A percentile compares a stretch with the other conserved stretches of the same genome.
Conservation (phyloP, 2,329 filamentous ascomycete genomes). For the Trichoderma asperellum region DNA sequence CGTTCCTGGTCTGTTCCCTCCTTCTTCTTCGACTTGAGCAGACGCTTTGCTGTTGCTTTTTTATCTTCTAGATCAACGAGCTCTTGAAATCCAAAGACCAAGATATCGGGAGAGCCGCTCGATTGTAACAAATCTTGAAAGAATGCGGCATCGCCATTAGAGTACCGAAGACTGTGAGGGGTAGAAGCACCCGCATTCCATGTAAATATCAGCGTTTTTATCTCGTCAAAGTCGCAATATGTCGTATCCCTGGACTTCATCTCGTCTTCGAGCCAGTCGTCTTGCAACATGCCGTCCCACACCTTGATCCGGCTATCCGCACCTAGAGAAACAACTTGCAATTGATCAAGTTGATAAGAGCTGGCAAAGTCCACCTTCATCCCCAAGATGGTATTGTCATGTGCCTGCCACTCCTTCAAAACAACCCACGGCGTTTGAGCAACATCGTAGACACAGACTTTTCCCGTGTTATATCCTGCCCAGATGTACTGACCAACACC, state of each 20-base stretch:
- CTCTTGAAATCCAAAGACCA: conserved; percentile 97
- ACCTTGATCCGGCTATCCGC: conserved; percentile 81
- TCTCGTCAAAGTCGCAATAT: conserved; percentile 83
- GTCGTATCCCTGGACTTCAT: conserved; percentile 84
- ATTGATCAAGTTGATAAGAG: conserved; percentile 80
- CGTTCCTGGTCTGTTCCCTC: conserved; percentile 79
- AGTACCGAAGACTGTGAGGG: conserved; percentile 77
- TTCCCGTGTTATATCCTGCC: conserved; percentile 94
- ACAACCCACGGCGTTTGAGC: conserved; percentile 81
- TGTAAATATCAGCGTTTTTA: conserved; percentile 80
- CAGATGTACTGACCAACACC: conserved; percentile 83
- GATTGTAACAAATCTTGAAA: conserved; percentile 77
- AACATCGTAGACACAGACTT: conserved; percentile 90
- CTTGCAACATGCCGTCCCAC: conserved; percentile 92
- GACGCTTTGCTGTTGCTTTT: conserved; percentile 92
- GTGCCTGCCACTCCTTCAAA: conserved; percentile 93
- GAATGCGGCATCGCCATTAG: conserved; percentile 72
- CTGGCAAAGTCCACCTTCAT: conserved; percentile 79
- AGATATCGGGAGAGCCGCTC: conserved; percentile 81
- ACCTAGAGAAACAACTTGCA: conserved; percentile 85
- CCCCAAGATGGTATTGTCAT: conserved; percentile 78
- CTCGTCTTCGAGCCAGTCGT: conserved; percentile 89
- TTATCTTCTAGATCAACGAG: conserved; percentile 98
- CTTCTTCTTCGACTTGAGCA: conserved; percentile 90
- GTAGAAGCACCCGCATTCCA: conserved; percentile 98